Conservation (phyloP, 2,329 filamentous ascomycete species). For the Penicillium sp. region DNA sequence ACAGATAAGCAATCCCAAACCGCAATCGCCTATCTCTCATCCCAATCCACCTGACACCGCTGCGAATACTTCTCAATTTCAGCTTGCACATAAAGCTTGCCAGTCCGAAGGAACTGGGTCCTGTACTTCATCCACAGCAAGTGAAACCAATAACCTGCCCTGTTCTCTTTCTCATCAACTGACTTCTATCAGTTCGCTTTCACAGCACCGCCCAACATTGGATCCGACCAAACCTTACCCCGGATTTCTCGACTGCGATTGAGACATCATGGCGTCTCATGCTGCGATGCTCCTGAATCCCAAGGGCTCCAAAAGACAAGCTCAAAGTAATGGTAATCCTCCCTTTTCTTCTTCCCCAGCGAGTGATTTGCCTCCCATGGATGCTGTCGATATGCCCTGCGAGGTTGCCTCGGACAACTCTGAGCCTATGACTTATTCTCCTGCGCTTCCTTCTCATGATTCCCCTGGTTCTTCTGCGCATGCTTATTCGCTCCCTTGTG, state of each 20-base stretch:
- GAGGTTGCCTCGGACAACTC: not conserved
- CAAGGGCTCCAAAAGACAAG: constrained; percentile 41
- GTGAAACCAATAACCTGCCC: not conserved
- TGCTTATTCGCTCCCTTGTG: constrained; percentile 13
- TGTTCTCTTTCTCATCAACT: not conserved
- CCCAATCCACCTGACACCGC: not conserved
- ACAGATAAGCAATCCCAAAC: not conserved
- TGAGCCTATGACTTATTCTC: not conserved
- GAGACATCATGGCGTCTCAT: constrained; percentile 38
- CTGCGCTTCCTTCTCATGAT: not conserved
- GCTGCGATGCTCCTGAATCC: constrained; percentile 48
- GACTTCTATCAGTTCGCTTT: constrained; percentile 2
- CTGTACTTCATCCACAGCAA: not conserved
- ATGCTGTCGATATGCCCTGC: not conserved
- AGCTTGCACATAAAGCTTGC: not conserved
- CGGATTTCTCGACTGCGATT: not conserved
- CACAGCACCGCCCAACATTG: not conserved
- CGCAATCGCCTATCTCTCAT: not conserved
- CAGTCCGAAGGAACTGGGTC: not conserved
- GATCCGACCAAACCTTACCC: constrained; percentile 13
- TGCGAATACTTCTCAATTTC: not conserved
- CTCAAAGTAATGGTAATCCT: constrained; percentile 37
- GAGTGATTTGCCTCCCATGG: not conserved
- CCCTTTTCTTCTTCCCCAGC: constrained; percentile 8
- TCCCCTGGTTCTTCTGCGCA: constrained; percentile 7